A percentile compares a stretch with the other conserved stretches of the same genome.
Conservation (phyloP, 176 grass and related monocot genomes). For the Metroxylon sagu region DNA sequence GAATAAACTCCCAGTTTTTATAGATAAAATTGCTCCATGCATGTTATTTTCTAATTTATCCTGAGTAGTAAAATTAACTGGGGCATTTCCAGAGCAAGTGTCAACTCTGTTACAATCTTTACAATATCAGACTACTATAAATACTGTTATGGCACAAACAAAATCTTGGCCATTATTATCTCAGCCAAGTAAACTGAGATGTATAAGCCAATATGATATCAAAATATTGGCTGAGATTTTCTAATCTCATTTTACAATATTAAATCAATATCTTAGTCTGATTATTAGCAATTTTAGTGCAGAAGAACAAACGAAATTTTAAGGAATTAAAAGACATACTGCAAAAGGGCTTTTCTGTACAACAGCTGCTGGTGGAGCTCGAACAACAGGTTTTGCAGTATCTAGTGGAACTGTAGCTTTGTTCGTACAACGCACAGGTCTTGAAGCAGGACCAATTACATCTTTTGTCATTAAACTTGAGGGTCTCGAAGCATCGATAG, state of each 20-base stretch:
- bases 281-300: background rate
- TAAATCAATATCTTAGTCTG: background rate
- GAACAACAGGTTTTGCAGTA: slow-evolving; percentile 29
- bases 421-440: slow-evolving; percentile 26
- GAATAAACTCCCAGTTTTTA: no score
- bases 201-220: no score
- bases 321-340: slow-evolving; percentile 18
- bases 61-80: no score
- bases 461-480: slow-evolving; percentile 38
- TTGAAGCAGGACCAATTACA: slow-evolving; percentile 24
- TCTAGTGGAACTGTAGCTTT: slow-evolving; percentile 30
- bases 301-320: background rate
- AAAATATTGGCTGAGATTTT: no score
- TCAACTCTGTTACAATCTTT: no score
- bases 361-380: slow-evolving; percentile 17
- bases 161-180: no score
- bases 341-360: slow-evolving; percentile 13
- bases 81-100: no score
- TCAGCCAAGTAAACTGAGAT: no score
- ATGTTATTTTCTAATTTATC: no score
- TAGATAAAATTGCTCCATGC: no score
- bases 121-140: no score
- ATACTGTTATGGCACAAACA: no score
- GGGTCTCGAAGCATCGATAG: slow-evolving; percentile 28
- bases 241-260: background rate